These are phyloP conservation scores for Peniophora sp. DNA, from an alignment of 1,284 basidiomycete genomes.

Conservation along the genomic window DNA sequence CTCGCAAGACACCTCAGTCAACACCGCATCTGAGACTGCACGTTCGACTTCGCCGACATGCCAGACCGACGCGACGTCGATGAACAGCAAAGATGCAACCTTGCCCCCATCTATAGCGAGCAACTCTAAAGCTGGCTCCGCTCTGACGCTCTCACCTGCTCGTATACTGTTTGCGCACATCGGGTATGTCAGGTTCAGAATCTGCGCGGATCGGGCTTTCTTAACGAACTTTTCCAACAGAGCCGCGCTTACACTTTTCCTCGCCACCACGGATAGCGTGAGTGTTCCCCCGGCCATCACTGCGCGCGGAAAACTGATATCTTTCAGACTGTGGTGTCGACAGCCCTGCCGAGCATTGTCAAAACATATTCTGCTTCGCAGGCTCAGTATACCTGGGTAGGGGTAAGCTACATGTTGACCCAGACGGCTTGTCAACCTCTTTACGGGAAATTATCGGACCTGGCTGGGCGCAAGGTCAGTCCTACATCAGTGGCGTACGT, in stretches of 20 bases:
- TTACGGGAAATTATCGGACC: conserved; percentile 70
- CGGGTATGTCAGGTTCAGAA: conserved; percentile 15
- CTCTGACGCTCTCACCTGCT: conserved; percentile 12
- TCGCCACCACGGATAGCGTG: conserved; percentile 77
- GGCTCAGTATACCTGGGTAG: conserved; percentile 77
- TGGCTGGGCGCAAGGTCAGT: conserved; percentile 62
- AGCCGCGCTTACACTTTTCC: conserved; percentile 66
- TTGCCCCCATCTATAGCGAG: too few species aligned
- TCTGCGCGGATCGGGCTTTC: not conserved
- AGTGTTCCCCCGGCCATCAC: conserved; percentile 16
- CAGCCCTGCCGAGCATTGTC: conserved; percentile 69
- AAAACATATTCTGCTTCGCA: conserved; percentile 56
- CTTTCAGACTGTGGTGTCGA: conserved; percentile 73
- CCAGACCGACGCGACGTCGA: too few species aligned
- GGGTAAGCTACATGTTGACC: conserved; percentile 72
- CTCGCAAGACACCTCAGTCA: too few species aligned
- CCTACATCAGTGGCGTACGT: not conserved
- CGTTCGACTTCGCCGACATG: too few species aligned
- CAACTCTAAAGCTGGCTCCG: too few species aligned
- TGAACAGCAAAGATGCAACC: too few species aligned
- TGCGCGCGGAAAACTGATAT: not conserved
- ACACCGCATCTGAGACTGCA: too few species aligned
- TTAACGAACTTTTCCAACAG: conserved; percentile 25
- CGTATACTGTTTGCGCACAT: conserved; percentile 21
- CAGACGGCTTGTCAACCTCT: conserved; percentile 77